These are phyloP conservation scores for Stephania cephalantha DNA, from an alignment of 164 flowering plant genomes.

Conservation along the genomic window DNA sequence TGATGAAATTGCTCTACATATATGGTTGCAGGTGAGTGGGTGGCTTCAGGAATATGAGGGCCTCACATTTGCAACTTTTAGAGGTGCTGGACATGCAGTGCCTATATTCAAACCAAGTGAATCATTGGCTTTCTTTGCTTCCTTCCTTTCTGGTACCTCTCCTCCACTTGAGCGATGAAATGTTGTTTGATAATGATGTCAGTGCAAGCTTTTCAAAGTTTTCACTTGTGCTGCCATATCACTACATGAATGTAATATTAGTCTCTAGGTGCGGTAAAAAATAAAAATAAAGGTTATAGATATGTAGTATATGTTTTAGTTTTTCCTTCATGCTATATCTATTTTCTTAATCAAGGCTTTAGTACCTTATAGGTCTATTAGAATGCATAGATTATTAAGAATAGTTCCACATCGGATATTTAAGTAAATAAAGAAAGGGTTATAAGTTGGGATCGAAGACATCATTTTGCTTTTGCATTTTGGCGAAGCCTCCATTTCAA, in stretches of 20 bases:
- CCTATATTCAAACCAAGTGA: conserved; percentile 81
- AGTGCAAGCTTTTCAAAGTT: background rate
- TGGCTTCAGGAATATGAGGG: conserved; percentile 58
- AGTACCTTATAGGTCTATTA: too few relatives aligned
- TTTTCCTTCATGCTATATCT: background rate
- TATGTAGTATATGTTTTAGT: background rate
- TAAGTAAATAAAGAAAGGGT: too few relatives aligned
- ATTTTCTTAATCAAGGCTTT: too few relatives aligned
- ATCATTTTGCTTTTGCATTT: too few relatives aligned
- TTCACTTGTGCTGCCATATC: background rate
- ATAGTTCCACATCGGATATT: too few relatives aligned
- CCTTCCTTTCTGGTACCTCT: conserved; percentile 48
- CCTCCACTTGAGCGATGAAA: conserved; percentile 5
- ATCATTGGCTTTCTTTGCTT: conserved; percentile 69
- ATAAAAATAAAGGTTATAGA: background rate
- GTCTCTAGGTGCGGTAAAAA: background rate
- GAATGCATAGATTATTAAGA: too few relatives aligned
- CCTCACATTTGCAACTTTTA: conserved; percentile 81
- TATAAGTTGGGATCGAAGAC: too few relatives aligned
- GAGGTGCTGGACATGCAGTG: conserved; percentile 98
- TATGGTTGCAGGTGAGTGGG: conserved; percentile 48
- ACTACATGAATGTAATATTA: background rate
- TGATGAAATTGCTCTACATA: background rate
- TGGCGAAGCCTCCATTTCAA: too few relatives aligned
- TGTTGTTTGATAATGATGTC: background rate